These are phyloP conservation scores for Yamadazyma kanchanaburiensis DNA, from an alignment of 1,139 yeast genomes.

Conservation along the genomic window DNA sequence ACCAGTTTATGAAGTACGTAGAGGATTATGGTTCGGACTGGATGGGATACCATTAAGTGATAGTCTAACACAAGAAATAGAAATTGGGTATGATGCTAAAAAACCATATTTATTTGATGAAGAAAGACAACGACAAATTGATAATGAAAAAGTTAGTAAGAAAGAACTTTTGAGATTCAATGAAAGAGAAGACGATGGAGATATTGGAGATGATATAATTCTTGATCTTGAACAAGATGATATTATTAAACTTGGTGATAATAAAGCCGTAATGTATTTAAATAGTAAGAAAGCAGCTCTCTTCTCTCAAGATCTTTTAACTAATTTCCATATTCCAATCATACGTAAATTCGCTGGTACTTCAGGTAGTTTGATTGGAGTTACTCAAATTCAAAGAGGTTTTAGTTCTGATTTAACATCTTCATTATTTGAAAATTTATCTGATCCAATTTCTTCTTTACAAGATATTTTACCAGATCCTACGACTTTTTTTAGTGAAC, in stretches of 20 bases:
- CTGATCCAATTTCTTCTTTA: slow-evolving; percentile 26
- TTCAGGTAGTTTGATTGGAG: slow-evolving; percentile 30
- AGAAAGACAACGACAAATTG: slow-evolving; percentile 7
- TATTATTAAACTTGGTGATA: slow-evolving; percentile 27
- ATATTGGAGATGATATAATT: slow-evolving; percentile 6
- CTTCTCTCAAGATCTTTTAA: slow-evolving; percentile 34
- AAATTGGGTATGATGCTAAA: slow-evolving; percentile 42
- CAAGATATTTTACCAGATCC: slow-evolving; percentile 34
- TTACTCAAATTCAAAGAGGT: slow-evolving; percentile 38
- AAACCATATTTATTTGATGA: slow-evolving; percentile 28
- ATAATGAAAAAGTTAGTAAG: slow-evolving; percentile 5
- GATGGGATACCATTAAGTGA: slow-evolving; percentile 59
- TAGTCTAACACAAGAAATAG: slow-evolving; percentile 55
- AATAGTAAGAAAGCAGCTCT: slow-evolving; percentile 33
- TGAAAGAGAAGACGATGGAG: slow-evolving; percentile 9
- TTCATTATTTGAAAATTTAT: slow-evolving; percentile 26
- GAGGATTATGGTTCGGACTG: slow-evolving; percentile 80
- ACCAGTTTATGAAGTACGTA: slow-evolving; percentile 74
- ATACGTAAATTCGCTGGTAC: slow-evolving; percentile 36
- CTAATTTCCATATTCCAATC: slow-evolving; percentile 34
- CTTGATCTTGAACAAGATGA: slow-evolving; percentile 23
- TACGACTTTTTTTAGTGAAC: slow-evolving; percentile 15
- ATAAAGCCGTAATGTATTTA: slow-evolving; percentile 29
- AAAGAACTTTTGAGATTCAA: slow-evolving; percentile 13
- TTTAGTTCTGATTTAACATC: slow-evolving; percentile 27